Evolutionary conservation across 164 flowering plant genomes (phyloP).

Genomic region (Aristolochia californica): DNA sequence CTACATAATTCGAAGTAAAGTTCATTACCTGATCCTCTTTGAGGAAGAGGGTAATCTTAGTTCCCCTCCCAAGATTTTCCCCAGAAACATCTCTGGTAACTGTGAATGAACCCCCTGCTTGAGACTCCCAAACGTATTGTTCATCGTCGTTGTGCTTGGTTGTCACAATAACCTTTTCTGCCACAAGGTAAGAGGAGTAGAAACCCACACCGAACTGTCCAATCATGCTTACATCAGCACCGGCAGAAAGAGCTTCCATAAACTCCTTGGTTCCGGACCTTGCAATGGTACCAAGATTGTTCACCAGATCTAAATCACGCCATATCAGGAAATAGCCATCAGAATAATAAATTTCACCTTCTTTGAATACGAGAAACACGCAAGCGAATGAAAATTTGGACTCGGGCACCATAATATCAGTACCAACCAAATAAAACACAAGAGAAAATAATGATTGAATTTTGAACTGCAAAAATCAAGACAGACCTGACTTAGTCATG

Average conservation of each 20-base stretch:
- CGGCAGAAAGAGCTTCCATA: constrained; percentile 43
- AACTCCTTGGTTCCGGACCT: constrained; percentile 52
- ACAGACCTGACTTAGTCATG: constrained; percentile 15
- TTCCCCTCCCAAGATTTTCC: constrained; percentile 34
- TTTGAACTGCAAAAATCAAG: background rate
- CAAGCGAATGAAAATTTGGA: background rate
- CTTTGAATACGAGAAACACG: background rate
- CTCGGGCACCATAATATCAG: background rate
- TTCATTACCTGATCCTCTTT: constrained; percentile 33
- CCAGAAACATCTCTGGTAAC: constrained; percentile 27
- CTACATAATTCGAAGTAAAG: background rate
- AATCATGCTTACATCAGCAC: constrained; percentile 51
- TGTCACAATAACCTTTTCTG: constrained; percentile 41
- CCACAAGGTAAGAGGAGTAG: constrained; percentile 42
- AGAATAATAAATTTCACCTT: background rate
- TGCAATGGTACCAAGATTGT: constrained; percentile 45
- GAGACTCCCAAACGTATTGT: constrained; percentile 42
- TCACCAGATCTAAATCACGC: constrained; percentile 30
- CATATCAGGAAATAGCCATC: background rate
- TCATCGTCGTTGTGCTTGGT: constrained; percentile 46
- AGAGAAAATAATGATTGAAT: background rate
- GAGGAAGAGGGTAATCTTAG: constrained; percentile 37
- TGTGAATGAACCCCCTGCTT: constrained; percentile 42
- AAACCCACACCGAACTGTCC: constrained; percentile 49
- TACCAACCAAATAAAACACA: background rate